A percentile compares a stretch with the other conserved stretches of the same genome.
Evolutionary conservation across 2,329 filamentous ascomycete genomes (phyloP).

Genomic region (Sporothrix curviconia): DNA sequence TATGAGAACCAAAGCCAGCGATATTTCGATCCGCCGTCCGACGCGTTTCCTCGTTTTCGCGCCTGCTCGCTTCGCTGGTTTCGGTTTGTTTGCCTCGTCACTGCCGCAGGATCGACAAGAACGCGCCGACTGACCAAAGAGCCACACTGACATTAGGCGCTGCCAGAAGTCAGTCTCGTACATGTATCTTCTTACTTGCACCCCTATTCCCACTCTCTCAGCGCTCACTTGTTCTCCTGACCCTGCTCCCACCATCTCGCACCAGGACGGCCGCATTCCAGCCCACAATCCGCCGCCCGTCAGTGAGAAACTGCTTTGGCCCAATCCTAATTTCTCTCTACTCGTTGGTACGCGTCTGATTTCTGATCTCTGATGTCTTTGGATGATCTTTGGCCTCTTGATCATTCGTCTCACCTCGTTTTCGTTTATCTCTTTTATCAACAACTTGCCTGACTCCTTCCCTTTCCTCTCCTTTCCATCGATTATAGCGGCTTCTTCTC

Average conservation of each 20-base stretch:
- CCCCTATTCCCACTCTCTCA: neutral
- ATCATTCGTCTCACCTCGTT: neutral
- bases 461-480: neutral
- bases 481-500: neutral
- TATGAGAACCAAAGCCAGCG: neutral
- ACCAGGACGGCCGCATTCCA: slow-evolving; percentile 2
- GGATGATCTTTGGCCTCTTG: neutral
- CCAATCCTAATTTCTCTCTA: neutral
- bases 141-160: neutral
- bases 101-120: slow-evolving; percentile 2
- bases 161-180: too few species aligned
- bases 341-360: neutral
- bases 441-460: neutral
- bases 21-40: neutral
- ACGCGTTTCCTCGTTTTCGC: neutral
- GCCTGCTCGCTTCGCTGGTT: neutral
- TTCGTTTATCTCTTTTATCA: neutral
- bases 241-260: neutral
- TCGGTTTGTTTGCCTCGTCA: neutral
- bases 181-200: too few species aligned
- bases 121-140: neutral
- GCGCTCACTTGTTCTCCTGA: neutral
- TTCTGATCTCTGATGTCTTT: neutral
- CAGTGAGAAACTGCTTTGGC: neutral
- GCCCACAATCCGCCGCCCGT: neutral